Conservation (phyloP, 1,139 yeast species). For the Zhuliangozyma parablackwelliae region DNA sequence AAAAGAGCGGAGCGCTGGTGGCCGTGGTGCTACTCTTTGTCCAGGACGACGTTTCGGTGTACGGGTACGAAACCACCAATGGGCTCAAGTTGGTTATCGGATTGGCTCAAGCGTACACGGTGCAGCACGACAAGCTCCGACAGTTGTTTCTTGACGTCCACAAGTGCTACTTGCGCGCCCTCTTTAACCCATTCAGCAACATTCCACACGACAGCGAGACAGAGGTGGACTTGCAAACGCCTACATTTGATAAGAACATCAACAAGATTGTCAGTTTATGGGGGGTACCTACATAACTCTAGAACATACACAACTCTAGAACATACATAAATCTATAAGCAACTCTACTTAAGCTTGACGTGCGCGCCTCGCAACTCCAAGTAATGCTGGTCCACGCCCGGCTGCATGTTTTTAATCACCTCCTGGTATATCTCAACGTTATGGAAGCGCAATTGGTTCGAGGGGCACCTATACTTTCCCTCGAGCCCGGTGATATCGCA, state of each 20-base stretch:
- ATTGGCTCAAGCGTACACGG: constrained; percentile 11
- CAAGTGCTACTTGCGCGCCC: constrained; percentile 44
- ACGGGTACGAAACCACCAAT: constrained; percentile 58
- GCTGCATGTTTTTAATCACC: constrained; percentile 73
- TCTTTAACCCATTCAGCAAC: constrained; percentile 55
- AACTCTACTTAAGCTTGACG: constrained; percentile 58
- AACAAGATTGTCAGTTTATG: constrained; percentile 24
- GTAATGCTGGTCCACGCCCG: constrained; percentile 93
- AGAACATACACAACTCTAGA: too few relatives aligned
- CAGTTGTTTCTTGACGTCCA: constrained; percentile 40
- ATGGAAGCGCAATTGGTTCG: constrained; percentile 73
- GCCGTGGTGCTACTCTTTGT: constrained; percentile 47
- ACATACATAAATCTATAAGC: too few relatives aligned
- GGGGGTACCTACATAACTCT: not conserved
- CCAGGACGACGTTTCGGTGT: constrained; percentile 58
- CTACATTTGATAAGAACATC: constrained; percentile 36
- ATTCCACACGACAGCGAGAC: constrained; percentile 22
- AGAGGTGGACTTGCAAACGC: constrained; percentile 20
- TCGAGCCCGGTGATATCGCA: constrained; percentile 93
- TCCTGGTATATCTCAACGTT: constrained; percentile 80
- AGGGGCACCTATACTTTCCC: constrained; percentile 72
- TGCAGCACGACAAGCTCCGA: constrained; percentile 13
- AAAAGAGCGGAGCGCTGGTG: constrained; percentile 10
- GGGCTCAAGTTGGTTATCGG: constrained; percentile 61
- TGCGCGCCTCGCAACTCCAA: constrained; percentile 84